phyloP scores from a whole-genome alignment of 78 protist species.

The Dictyostelium firmibasis region DNA sequence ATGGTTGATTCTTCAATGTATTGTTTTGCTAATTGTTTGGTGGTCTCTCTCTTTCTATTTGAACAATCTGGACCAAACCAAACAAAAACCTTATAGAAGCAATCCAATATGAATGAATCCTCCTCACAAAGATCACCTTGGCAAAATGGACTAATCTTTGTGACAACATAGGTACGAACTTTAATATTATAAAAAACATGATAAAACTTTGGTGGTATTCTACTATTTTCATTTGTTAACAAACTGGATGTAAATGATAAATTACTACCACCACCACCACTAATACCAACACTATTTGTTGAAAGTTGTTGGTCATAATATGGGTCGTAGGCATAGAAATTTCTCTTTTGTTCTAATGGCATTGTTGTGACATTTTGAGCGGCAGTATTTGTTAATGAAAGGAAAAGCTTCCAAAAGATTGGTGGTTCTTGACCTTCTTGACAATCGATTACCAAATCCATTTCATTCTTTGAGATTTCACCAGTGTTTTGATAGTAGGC shows the following conservation, averaged over 20 bases:
- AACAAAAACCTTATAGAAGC: slow-evolving; percentile 6
- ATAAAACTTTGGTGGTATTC: background rate
- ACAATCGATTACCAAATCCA: slow-evolving; percentile 1
- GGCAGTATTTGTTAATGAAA: background rate
- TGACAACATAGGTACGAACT: slow-evolving; percentile 18
- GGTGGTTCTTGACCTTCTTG: slow-evolving; percentile 51
- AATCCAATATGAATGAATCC: slow-evolving; percentile 52
- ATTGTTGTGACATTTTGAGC: slow-evolving; percentile 1
- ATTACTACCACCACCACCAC: background rate
- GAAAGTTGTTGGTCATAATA: background rate
- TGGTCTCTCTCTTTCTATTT: slow-evolving; percentile 29
- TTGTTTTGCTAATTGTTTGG: slow-evolving; percentile 5
- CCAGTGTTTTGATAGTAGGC: background rate
- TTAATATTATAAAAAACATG: slow-evolving; percentile 37
- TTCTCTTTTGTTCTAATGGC: slow-evolving; percentile 24
- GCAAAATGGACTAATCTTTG: slow-evolving; percentile 40
- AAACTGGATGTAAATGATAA: no score
- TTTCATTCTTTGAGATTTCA: background rate
- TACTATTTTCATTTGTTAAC: background rate
- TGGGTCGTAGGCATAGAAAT: background rate
- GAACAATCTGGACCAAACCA: slow-evolving; percentile 74
- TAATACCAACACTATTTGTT: background rate
- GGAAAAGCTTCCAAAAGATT: slow-evolving; percentile 58
- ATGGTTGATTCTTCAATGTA: slow-evolving; percentile 33
- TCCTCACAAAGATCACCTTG: slow-evolving; percentile 65